Evolutionary conservation across 1,139 yeast genomes (phyloP).

Genomic region (Blastobotrys malaysiensis): DNA sequence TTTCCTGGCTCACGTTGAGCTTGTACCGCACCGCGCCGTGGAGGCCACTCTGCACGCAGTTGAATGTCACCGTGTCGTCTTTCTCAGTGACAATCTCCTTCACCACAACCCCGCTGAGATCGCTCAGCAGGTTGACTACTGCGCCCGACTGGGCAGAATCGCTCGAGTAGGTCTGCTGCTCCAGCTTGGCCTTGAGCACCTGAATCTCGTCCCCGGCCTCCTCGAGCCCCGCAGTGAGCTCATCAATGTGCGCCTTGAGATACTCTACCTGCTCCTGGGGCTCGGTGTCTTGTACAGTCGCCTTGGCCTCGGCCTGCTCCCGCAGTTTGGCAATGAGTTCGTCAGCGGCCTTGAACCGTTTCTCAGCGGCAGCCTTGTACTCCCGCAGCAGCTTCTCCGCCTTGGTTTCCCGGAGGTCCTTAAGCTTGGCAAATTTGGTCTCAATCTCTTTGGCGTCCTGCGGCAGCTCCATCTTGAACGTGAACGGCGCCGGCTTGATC

Average conservation of each 20-base stretch:
- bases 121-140: constrained; percentile 40
- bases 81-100: constrained; percentile 44
- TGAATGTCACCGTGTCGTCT: constrained; percentile 42
- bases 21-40: constrained; percentile 40
- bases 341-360: constrained; percentile 30
- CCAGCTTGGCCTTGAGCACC: constrained; percentile 17
- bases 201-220: constrained; percentile 16
- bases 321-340: constrained; percentile 27
- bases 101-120: constrained; percentile 52
- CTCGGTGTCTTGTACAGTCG: constrained; percentile 12
- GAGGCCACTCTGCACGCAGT: constrained; percentile 47
- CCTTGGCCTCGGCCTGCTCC: constrained; percentile 4
- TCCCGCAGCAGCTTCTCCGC: constrained; percentile 31
- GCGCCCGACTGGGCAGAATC: not conserved
- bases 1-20: constrained; percentile 32
- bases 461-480: constrained; percentile 5
- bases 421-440: constrained; percentile 12
- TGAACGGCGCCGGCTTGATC: constrained; percentile 1
- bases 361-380: constrained; percentile 28
- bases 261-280: constrained; percentile 27
- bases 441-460: constrained; percentile 12
- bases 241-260: constrained; percentile 27
- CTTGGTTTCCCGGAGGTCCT: constrained; percentile 23
- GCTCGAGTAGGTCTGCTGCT: constrained; percentile 6
- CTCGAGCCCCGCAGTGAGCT: constrained; percentile 19